phyloP scores from a whole-genome alignment of 768 basidiomycete species.

The Steccherinum ochraceum region DNA sequence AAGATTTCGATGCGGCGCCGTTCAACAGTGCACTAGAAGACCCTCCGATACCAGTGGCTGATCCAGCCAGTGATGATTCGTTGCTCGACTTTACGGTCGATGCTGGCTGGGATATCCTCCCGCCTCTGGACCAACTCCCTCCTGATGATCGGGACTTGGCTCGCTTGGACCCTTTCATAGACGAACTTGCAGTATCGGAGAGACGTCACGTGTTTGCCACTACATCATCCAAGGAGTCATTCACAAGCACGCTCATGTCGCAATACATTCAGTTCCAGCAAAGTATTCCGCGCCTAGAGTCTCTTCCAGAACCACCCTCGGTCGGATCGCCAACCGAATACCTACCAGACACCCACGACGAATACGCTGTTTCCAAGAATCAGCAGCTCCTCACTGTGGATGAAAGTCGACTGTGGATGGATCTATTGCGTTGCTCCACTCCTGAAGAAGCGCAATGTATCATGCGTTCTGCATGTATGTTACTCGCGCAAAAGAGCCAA shows the following conservation, averaged over 20 bases:
- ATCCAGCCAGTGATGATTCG: not conserved
- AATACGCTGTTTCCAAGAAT: slow-evolving; percentile 51
- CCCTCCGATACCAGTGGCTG: not conserved
- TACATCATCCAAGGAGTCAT: not conserved
- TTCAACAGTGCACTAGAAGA: not conserved
- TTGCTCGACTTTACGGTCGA: not conserved
- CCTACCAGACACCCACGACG: slow-evolving; percentile 30
- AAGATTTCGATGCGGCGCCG: slow-evolving; percentile 2
- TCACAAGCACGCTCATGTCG: slow-evolving; percentile 33
- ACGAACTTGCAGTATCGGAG: not conserved
- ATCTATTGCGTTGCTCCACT: slow-evolving; percentile 22
- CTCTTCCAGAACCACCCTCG: slow-evolving; percentile 4
- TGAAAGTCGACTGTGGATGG: slow-evolving; percentile 57
- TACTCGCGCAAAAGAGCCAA: slow-evolving; percentile 45
- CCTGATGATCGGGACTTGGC: not conserved
- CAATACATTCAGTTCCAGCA: slow-evolving; percentile 32
- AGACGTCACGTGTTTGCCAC: not conserved
- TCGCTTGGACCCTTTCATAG: not conserved
- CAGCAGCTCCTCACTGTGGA: slow-evolving; percentile 55
- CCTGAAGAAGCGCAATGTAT: slow-evolving; percentile 16
- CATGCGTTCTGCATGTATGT: slow-evolving; percentile 14
- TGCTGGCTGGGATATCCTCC: not conserved
- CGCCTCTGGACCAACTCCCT: not conserved
- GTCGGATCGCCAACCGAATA: slow-evolving; percentile 8
- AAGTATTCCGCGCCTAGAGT: slow-evolving; percentile 14